Base-by-base conservation (phyloP, 73 alveolate genomes). In the Paramecium pentaurelia region DNA sequence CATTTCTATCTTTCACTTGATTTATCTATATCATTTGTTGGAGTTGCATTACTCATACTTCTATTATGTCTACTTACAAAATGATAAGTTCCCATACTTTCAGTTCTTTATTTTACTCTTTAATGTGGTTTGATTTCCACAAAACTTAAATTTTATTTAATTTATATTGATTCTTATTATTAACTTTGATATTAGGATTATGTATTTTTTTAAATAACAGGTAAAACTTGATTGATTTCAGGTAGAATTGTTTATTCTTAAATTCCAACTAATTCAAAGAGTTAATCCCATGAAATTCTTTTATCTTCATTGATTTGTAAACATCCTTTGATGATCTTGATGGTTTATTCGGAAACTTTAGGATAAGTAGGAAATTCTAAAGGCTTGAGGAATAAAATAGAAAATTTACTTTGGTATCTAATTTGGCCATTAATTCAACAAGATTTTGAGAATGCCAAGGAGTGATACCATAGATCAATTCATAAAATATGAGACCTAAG, bases 401-500 rank as follows among this genome's bases (percentile, higher is more conserved):
- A 73, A 73, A 36, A 73, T 36, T 5, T 73, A 73, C 87, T 73
- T 73, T 73, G 8, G 40, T 30, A 73, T 73, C 87, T 20, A 73
- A 73, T 73, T 73, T 73, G 18, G 68, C 37, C 87, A 73, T 73
- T 73, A 73, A 37, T 73, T 73, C 87, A 37, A 73, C 87, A 4
- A 73, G 47, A 34, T 73, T 73, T 73, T 73, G 11, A 36, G 87
- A 73, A 73, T 73, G 87, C 94, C 94, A 92, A 34, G 95, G 95
- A 36, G 93, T 83, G 27, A 83, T 18, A 27, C 95, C 95, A 87
- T 86, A 59, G 12, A 92, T 71, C 8, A 92, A 59, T 90, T 92
- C 94, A 92, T 85, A 92, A 22, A 90, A 71, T 38, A 92, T 88
- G 16, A 92, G 49, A n/a, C 95, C 95, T 14, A 92, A 34, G 5